Conservation (phyloP, 2,329 filamentous ascomycete species). For the Alternaria rosae region DNA sequence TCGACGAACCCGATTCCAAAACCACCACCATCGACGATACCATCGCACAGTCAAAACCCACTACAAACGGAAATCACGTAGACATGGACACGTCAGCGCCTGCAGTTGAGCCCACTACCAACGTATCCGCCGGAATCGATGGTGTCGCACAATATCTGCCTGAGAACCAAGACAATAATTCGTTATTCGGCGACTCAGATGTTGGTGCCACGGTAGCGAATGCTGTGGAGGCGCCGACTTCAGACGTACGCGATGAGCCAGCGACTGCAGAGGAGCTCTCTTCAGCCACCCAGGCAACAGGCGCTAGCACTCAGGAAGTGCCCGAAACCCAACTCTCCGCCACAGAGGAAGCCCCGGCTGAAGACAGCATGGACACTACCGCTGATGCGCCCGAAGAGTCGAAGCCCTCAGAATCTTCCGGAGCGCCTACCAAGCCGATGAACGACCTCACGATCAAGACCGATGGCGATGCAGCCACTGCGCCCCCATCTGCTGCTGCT, state of each 20-base stretch:
- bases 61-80: conserved; percentile 42
- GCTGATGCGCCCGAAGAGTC: conserved; percentile 24
- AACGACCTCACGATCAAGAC: conserved; percentile 43
- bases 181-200: conserved; percentile 48
- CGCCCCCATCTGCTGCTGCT: conserved; percentile 21
- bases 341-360: conserved; percentile 20
- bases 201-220: conserved; percentile 42
- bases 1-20: conserved; percentile 40
- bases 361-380: conserved; percentile 40
- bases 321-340: conserved; percentile 38
- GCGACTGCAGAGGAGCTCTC: conserved; percentile 21
- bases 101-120: conserved; percentile 46
- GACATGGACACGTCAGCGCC: conserved; percentile 33
- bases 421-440: conserved; percentile 44
- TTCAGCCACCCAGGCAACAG: conserved; percentile 24
- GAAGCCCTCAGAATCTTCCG: conserved; percentile 18
- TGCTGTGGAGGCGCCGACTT: conserved; percentile 52
- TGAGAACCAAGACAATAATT: conserved; percentile 50
- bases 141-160: conserved; percentile 53
- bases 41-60: conserved; percentile 33
- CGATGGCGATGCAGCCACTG: conserved; percentile 19
- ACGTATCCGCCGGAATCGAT: conserved; percentile 55
- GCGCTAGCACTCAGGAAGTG: conserved; percentile 40
- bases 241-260: conserved; percentile 44
- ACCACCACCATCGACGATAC: conserved; percentile 26